Percentiles rank a stretch among this genome's conserved stretches.
Evolutionary conservation across 192 early-diverging fungal genomes (phyloP).

Genomic region (Coemansia sp.): DNA sequence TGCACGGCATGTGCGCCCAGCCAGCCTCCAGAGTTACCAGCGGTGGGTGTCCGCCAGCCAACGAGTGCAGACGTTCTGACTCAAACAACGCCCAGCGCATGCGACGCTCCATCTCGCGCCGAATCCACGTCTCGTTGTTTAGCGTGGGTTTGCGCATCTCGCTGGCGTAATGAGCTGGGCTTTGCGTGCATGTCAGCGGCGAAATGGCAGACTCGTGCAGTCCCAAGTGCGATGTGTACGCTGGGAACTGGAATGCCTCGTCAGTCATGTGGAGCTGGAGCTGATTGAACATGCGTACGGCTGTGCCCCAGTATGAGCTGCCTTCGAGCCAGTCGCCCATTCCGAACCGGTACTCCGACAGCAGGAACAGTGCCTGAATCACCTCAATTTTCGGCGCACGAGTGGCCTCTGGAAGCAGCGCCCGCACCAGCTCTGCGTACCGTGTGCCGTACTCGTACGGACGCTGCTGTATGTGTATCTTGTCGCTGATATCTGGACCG

Average conservation of each 20-base stretch:
- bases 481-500: background rate
- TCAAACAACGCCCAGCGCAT: slow-evolving; percentile 55
- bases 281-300: slow-evolving; percentile 55
- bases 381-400: slow-evolving; percentile 34
- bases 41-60: slow-evolving; percentile 49
- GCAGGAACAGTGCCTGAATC: slow-evolving; percentile 51
- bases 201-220: slow-evolving; percentile 51
- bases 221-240: slow-evolving; percentile 54
- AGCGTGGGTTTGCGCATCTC: slow-evolving; percentile 47
- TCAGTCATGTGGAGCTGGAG: slow-evolving; percentile 53
- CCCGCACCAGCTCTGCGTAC: slow-evolving; percentile 33
- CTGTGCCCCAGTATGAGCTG: slow-evolving; percentile 53
- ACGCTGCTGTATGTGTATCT: background rate
- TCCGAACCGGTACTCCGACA: slow-evolving; percentile 49
- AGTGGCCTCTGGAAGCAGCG: slow-evolving; percentile 40
- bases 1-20: slow-evolving; percentile 57
- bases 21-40: slow-evolving; percentile 53
- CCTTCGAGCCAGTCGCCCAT: slow-evolving; percentile 51
- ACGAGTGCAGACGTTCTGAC: slow-evolving; percentile 48
- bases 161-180: slow-evolving; percentile 47
- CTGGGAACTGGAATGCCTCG: slow-evolving; percentile 54
- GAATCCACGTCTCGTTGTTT: slow-evolving; percentile 44
- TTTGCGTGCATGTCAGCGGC: slow-evolving; percentile 43
- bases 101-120: slow-evolving; percentile 50
- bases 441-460: slow-evolving; percentile 38